A percentile compares a stretch with the other conserved stretches of the same genome.
These are phyloP conservation scores for Gardenia jasminoides DNA, from an alignment of 257 asterid species.

Conservation along the genomic window DNA sequence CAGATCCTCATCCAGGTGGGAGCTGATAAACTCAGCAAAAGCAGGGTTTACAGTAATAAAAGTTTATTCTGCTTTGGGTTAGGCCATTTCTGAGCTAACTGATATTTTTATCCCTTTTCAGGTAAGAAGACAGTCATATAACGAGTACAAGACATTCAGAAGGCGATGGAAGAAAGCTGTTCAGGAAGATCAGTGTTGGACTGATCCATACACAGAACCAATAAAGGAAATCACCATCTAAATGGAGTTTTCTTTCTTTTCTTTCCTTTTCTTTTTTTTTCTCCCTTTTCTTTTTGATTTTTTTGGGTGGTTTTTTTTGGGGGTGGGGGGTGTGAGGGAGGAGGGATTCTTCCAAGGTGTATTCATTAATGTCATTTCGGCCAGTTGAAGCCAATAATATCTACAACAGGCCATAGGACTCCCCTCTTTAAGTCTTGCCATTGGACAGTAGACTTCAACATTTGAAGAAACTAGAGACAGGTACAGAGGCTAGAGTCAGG, in stretches of 20 bases:
- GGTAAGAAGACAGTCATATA: constrained; percentile 81
- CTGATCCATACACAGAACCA: constrained; percentile 49
- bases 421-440: not conserved
- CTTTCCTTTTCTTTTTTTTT: not conserved
- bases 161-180: constrained; percentile 68
- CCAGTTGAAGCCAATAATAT: not conserved
- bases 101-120: constrained; percentile 10
- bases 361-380: not conserved
- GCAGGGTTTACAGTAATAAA: too few species aligned
- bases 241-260: not conserved
- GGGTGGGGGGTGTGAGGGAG: too few species aligned
- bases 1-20: too few species aligned
- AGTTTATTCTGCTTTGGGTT: not conserved
- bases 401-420: not conserved
- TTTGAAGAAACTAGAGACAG: not conserved
- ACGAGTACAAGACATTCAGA: constrained; percentile 62
- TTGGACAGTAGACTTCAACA: not conserved
- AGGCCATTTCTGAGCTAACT: not conserved
- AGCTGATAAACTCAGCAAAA: too few species aligned
- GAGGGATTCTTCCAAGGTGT: not conserved
- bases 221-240: constrained; percentile 17
- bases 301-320: too few species aligned
- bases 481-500: not conserved
- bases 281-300: too few species aligned
- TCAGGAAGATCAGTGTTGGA: constrained; percentile 53